These are phyloP conservation scores for Beauveria australis DNA, from an alignment of 2,329 filamentous ascomycete species.

Conservation along the genomic window DNA sequence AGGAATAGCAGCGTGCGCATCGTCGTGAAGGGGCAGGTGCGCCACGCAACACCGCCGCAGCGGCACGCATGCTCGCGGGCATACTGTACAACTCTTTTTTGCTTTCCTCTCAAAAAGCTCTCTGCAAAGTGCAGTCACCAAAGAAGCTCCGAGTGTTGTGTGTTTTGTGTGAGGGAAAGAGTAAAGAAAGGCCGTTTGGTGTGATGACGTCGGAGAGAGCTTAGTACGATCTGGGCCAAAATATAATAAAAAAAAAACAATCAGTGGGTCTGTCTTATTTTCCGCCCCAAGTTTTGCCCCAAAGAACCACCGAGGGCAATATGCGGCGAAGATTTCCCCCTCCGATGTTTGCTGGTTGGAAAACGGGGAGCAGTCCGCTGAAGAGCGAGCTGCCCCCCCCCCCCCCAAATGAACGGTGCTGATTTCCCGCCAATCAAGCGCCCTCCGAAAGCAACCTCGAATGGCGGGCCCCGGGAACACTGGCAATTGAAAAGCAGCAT, in stretches of 20 bases:
- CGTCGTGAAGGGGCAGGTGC: neutral
- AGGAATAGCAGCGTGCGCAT: neutral
- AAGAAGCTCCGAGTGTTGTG: neutral
- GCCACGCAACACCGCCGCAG: neutral
- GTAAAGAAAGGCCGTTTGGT: neutral
- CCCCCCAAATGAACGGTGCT: neutral
- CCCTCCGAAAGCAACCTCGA: neutral
- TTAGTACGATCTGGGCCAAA: neutral
- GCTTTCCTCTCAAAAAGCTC: too few relatives aligned
- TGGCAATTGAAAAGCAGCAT: conserved; percentile 4
- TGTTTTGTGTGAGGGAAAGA: neutral
- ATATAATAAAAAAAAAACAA: too few relatives aligned
- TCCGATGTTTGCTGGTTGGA: too few relatives aligned
- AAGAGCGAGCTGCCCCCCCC: too few relatives aligned
- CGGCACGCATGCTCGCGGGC: neutral
- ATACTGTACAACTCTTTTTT: neutral
- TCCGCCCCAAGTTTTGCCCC: too few relatives aligned
- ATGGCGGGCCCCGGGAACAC: neutral
- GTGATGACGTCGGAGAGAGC: neutral
- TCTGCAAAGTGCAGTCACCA: too few relatives aligned
- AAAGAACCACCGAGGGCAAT: neutral
- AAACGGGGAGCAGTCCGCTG: neutral
- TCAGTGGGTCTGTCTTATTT: neutral
- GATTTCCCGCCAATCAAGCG: conserved; percentile 8
- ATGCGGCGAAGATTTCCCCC: neutral